phyloP scores from a whole-genome alignment of 2,329 filamentous ascomycete genomes.

The Alternaria angustiovoidea region DNA sequence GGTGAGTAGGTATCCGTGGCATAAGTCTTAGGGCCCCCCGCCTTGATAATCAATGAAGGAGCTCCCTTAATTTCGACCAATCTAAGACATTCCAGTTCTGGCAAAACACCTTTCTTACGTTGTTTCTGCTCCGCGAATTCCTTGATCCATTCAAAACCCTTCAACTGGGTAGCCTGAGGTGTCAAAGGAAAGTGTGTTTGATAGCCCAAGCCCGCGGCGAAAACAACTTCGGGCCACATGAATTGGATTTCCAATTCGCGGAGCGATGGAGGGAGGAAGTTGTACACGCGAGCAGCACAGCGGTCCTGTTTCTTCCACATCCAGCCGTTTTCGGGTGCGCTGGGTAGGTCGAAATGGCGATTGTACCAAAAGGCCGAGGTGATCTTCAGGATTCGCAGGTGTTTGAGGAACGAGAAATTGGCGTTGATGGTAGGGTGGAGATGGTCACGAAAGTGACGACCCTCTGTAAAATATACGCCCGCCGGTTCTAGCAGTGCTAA shows the following conservation, averaged over 20 bases:
- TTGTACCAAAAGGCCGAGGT: not conserved
- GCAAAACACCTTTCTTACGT: not conserved
- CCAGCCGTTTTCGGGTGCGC: not conserved
- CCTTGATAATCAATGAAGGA: too few relatives aligned
- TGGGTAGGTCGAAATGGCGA: not conserved
- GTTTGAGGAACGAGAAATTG: not conserved
- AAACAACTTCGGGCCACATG: not conserved
- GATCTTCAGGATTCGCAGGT: not conserved
- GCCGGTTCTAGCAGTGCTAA: not conserved
- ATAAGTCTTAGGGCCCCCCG: not conserved
- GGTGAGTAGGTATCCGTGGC: not conserved
- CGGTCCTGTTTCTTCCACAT: not conserved
- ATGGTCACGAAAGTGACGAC: not conserved
- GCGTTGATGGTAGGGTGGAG: not conserved
- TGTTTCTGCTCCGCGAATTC: not conserved
- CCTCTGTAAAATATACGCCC: not conserved
- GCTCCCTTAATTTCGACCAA: not conserved
- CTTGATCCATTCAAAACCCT: not conserved
- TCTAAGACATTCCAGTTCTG: not conserved
- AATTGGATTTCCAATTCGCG: not conserved
- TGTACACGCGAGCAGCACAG: not conserved
- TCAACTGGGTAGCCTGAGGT: not conserved
- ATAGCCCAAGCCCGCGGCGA: not conserved
- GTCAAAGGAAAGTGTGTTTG: not conserved
- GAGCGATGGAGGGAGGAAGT: not conserved